Base-by-base conservation (phyloP, 441 rosid genomes). In the Viola pubescens region DNA sequence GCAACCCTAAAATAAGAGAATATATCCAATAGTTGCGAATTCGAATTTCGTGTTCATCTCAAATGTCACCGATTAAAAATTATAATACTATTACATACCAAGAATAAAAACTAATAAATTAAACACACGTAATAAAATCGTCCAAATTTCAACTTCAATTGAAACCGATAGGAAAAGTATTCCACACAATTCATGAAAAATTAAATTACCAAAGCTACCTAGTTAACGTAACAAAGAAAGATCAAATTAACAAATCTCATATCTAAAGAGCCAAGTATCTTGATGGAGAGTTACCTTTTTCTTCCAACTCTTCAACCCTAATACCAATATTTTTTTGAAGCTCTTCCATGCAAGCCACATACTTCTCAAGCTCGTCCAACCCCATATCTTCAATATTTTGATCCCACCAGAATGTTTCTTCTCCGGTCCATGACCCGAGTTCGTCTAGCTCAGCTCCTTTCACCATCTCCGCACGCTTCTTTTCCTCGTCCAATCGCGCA, bases 331-430 rank as follows among this genome's bases (percentile, higher is more conserved):
- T 48, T 4, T 13, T 48, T 5, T 48, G 6, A 13, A 48, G 52
- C 52, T 48, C 52, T 48, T 48, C 52, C 52, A 48, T 48, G 6
- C 19, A 48, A 48, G 26, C 52, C 52, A 48, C 52, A 6, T 48
- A 48, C 52, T 12, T 7, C 52, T 48, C 52, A 48, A 48, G 52
- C 52, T 48, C 52, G 19, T 48, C 52, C 26, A 48, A 13, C 16
- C 52, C 52, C 52, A 48, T 48, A 4, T 13, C 26, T 7, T 48
- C 9, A n/a, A 48, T 13, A 4, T 19, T 48, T 6, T 5, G 52
- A 48, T 48, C 52, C 52, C 52, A 48, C 52, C 52, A 48, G 16
- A 48, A 48, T 9, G 19, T 48, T 5, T 48, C 52, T 19, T 0
- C 5, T 48, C 52, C 52, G 16, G 4, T n/a, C 26, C 52, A 26